These are phyloP conservation scores for Auriscalpium microsporum DNA, from an alignment of 768 basidiomycete genomes.

Conservation along the genomic window DNA sequence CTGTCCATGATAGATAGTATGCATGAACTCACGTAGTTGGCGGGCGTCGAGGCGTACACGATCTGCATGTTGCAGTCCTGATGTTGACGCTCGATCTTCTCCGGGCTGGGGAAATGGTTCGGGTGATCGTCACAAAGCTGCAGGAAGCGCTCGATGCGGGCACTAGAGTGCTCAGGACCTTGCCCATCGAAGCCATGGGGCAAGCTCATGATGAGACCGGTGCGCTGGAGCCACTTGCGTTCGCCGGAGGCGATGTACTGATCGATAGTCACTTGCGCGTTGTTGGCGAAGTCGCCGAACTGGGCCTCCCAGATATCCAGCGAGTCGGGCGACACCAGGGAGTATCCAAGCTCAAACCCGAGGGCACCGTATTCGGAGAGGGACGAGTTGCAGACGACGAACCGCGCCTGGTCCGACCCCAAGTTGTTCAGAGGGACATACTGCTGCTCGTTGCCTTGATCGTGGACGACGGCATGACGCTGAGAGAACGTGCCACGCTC, in stretches of 20 bases:
- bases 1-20: constrained; percentile 1
- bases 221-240: constrained; percentile 94
- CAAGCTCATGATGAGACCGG: constrained; percentile 78
- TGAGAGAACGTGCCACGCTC: constrained; percentile 99
- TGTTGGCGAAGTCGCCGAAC: constrained; percentile 97
- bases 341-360: constrained; percentile 97
- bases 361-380: constrained; percentile 92
- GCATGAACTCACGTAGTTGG: constrained; percentile 65
- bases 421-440: constrained; percentile 88
- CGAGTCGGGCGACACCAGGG: constrained; percentile 87
- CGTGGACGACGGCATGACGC: constrained; percentile 93
- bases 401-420: constrained; percentile 79
- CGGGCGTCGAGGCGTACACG: constrained; percentile 93
- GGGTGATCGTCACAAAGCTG: constrained; percentile 98
- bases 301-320: constrained; percentile 98
- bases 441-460: constrained; percentile 86
- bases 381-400: constrained; percentile 94
- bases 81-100: constrained; percentile 91
- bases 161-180: constrained; percentile 96
- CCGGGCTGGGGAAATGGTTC: constrained; percentile 73
- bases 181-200: constrained; percentile 99
- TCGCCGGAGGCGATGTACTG: constrained; percentile 98
- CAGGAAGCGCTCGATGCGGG: constrained; percentile 90
- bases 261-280: constrained; percentile 95
- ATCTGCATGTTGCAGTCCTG: constrained; percentile 99